Conservation (phyloP, 169 alveolate genomes). For the Plasmodium cynomolgi region DNA sequence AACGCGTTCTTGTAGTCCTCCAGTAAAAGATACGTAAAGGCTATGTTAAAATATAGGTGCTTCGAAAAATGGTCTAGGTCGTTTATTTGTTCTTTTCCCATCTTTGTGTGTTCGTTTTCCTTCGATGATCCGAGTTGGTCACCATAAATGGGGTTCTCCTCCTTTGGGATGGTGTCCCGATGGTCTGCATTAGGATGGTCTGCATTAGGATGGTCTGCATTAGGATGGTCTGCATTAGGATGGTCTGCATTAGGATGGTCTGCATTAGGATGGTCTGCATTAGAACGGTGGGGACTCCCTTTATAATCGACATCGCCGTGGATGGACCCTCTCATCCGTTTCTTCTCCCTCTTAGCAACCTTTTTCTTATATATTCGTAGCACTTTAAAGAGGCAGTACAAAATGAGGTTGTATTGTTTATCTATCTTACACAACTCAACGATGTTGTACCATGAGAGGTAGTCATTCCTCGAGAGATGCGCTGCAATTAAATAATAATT, state of each 20-base stretch:
- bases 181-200: background rate
- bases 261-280: background rate
- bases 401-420: slow-evolving; percentile 20
- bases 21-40: slow-evolving; percentile 58
- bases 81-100: background rate
- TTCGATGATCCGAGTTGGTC: background rate
- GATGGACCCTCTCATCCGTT: background rate
- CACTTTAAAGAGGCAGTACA: slow-evolving; percentile 58
- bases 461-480: slow-evolving; percentile 87
- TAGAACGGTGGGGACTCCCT: background rate
- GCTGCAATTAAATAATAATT: slow-evolving; percentile 91
- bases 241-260: background rate
- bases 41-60: slow-evolving; percentile 56
- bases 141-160: background rate
- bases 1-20: slow-evolving; percentile 65
- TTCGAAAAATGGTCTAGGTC: slow-evolving; percentile 43
- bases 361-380: slow-evolving; percentile 42
- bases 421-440: slow-evolving; percentile 84
- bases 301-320: background rate
- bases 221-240: too few species aligned
- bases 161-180: background rate
- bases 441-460: slow-evolving; percentile 87
- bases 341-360: background rate
- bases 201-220: too few species aligned
- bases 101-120: background rate